Evolutionary conservation across 2,329 filamentous ascomycete species (phyloP), one percentile per base, ranked within the genome.

Genomic region (Colletotrichum tabaci): DNA sequence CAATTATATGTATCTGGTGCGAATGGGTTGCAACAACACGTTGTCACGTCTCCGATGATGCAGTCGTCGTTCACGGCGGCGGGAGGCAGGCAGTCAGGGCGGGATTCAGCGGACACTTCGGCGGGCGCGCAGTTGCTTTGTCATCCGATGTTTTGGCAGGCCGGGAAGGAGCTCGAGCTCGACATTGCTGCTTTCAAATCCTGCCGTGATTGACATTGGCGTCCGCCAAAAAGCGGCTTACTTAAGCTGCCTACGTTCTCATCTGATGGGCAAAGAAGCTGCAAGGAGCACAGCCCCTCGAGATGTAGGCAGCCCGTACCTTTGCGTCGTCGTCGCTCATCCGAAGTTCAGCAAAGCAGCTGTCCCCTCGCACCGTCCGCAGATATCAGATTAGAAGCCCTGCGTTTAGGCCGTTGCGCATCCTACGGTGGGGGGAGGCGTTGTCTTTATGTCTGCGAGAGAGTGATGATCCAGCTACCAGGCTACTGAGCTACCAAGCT

Each of bases 81-180:
- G 30, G 63, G 68, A 68, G 26, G 65, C 46, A 42, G 21, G 23
- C 47, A 50, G 38, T 2, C 13, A 30, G 21, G 21, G 35, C 44
- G 38, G 23, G 52, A 46, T 63, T 57, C 50, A 46, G 64, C 68
- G 52, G 57, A 64, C 53, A 57, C 62, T 40, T 35, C 18, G 21
- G 21, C 23, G 44, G 42, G 42, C 50, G 42, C 52, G 15, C n/a
- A 10, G 35, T 16, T 71, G 70, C 67, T 72, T 72, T 72, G 70
- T 72, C 60, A 66, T 62, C 70, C 42, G 16, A n/a, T 50, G 3
- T 60, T 40, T 42, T 26, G 61, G 61, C 21, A 26, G 13, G 40
- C 5, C 13, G 23, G 9, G 50, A 49, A 35, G 8, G 26, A 30
- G 26, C 26, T 30, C 26, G 26, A 30, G 30, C 30, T 30, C 30